Evolutionary conservation across 305 asterid genomes (phyloP), one percentile per base, ranked within the genome.

Genomic region (Rubia peregrina): DNA sequence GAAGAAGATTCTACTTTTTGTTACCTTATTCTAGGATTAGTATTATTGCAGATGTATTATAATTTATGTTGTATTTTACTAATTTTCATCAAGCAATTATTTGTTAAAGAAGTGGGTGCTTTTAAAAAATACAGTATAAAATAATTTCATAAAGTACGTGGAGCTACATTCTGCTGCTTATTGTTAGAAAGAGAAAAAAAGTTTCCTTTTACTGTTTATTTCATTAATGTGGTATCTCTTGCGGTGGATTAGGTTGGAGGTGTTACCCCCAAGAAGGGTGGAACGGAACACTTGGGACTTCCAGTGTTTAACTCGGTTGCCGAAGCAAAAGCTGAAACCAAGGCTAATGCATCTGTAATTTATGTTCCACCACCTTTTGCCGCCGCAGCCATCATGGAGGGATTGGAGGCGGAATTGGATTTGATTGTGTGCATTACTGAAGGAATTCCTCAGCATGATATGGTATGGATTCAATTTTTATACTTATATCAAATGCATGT

Each of bases 351-450:
- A 60, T 83, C 99, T 48, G 99, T 88, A 71, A 83, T 89, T 72
- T 94, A 94, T 71, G 98, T 94, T 63, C 99, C 99, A 69, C 99
- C 96, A 9, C 96, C 98, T 61, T 94, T 91, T 78, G 98, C 99
- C 9, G 93, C 92, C 26, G 87, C 85, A 76, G 97, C 99, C 59
- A 89, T 94, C 69, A 55, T 91, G 96, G 98, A 94, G 83, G 80
- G 92, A 17, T 5, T 93, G 86, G 96, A 91, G 64, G 94, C 96
- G 49, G 97, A 93, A 78, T 88, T 93, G 40, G 98, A 91, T 80
- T 80, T 93, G 82, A 78, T 91, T 79, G 81, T 83, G 6, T 83
- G 86, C 74, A 80, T 91, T 73, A 93, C 98, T 6, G 98, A 93
- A 76, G 98, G 98, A 76, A 89, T 93, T 73, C 97, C 98, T 17